These are phyloP conservation scores for Podaxis sp. DNA, from an alignment of 768 basidiomycete species.

Conservation along the genomic window DNA sequence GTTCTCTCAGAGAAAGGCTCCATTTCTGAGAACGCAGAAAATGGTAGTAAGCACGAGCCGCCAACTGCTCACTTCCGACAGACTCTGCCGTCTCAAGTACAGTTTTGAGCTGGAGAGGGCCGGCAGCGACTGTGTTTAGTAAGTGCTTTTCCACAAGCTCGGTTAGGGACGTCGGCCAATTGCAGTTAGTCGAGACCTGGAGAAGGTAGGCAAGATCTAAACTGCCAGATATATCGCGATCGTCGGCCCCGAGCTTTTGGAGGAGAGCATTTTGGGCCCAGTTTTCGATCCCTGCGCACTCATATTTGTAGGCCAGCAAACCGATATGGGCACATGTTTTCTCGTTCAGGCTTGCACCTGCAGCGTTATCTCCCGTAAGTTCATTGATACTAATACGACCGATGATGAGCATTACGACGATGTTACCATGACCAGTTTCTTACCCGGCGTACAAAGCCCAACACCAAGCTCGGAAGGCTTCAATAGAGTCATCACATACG, in stretches of 20 bases:
- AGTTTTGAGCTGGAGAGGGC: not conserved
- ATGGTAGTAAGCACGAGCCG: not conserved
- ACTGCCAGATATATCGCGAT: not conserved
- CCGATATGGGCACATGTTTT: not conserved
- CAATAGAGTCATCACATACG: not conserved
- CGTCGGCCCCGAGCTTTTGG: not conserved
- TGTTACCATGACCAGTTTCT: not conserved
- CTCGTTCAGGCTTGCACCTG: not conserved
- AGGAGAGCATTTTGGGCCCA: not conserved
- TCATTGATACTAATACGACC: not conserved
- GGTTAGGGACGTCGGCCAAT: not conserved
- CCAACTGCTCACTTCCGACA: not conserved
- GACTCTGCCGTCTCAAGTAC: not conserved
- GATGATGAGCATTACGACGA: not conserved
- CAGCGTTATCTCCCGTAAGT: not conserved
- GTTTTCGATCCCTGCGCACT: not conserved
- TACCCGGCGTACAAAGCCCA: not conserved
- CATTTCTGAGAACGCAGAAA: not conserved
- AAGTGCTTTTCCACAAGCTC: not conserved
- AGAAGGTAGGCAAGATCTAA: not conserved
- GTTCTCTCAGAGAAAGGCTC: not conserved
- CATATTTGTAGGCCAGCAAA: slow-evolving; percentile 2
- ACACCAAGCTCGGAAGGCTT: slow-evolving; percentile 5
- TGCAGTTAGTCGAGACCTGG: not conserved
- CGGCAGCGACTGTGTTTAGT: not conserved